Percentiles rank a stretch among this genome's conserved stretches.
Conservation (phyloP, 2,329 filamentous ascomycete species). For the Trichophyton mentagrophytes region DNA sequence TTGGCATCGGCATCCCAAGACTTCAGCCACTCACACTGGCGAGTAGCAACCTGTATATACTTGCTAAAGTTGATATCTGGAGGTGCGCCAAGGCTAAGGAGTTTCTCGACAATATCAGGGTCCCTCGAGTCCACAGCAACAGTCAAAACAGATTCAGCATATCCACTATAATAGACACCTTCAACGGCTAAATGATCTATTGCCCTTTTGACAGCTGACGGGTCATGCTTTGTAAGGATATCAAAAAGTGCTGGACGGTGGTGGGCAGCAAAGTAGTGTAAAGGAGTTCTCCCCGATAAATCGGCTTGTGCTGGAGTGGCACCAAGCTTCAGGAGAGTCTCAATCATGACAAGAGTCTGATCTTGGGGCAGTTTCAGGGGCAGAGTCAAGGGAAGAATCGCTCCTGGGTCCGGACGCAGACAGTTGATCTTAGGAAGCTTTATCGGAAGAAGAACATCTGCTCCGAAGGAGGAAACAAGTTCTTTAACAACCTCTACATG, state of each 20-base stretch:
- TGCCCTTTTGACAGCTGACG: conserved; percentile 7
- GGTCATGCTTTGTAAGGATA: conserved; percentile 7
- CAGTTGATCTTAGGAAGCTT: background rate
- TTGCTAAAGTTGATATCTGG: background rate
- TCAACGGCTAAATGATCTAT: conserved; percentile 7
- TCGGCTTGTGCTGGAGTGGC: conserved; percentile 61
- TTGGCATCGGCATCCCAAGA: background rate
- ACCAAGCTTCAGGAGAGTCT: conserved; percentile 36
- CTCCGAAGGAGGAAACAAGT: conserved; percentile 57
- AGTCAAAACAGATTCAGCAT: conserved; percentile 4
- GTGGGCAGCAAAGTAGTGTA: conserved; percentile 48
- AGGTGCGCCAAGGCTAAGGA: conserved; percentile 50
- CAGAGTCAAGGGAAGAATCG: background rate
- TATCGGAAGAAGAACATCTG: conserved; percentile 43
- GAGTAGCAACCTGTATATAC: background rate
- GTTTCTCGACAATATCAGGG: conserved; percentile 40
- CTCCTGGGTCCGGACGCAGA: background rate
- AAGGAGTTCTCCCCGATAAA: conserved; percentile 46
- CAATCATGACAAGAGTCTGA: background rate
- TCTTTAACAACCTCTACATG: conserved; percentile 55
- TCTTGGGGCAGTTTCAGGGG: background rate
- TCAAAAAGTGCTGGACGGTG: conserved; percentile 24
- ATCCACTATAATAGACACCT: background rate
- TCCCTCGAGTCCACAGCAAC: conserved; percentile 28
- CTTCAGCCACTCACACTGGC: background rate